Conservation (phyloP, 2,329 filamentous ascomycete species). For the Trichophyton equinum region DNA sequence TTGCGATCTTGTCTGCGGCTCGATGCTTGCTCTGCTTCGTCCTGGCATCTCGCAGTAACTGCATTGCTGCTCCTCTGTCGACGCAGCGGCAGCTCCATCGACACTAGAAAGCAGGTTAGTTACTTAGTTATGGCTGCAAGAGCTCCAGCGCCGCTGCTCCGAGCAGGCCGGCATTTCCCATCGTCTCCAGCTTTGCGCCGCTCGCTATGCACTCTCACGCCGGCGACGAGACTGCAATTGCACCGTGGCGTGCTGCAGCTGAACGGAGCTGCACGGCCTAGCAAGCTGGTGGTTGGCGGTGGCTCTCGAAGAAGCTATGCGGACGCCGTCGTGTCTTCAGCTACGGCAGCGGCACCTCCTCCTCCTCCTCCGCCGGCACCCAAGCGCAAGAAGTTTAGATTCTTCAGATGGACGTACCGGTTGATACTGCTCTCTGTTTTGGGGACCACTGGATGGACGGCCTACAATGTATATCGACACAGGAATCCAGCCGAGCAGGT, state of each 20-base stretch:
- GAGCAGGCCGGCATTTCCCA: conserved; percentile 8
- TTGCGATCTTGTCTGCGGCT: not conserved
- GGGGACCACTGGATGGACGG: conserved; percentile 56
- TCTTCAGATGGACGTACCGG: conserved; percentile 72
- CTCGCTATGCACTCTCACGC: not conserved
- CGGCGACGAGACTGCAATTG: conserved; percentile 9
- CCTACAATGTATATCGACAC: conserved; percentile 70
- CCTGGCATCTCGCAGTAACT: not conserved
- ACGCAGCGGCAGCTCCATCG: not conserved
- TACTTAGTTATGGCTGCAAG: not conserved
- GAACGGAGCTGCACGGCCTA: conserved; percentile 11
- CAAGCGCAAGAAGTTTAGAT: conserved; percentile 50
- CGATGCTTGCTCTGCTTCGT: not conserved
- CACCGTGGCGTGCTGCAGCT: not conserved
- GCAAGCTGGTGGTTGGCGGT: conserved; percentile 19
- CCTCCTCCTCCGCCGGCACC: conserved; percentile 22
- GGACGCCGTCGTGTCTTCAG: conserved; percentile 36
- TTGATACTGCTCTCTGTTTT: conserved; percentile 63
- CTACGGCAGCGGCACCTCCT: conserved; percentile 15
- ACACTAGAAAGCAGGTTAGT: too few relatives aligned
- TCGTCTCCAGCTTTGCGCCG: not conserved
- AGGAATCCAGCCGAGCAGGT: conserved; percentile 71
- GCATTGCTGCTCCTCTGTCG: conserved; percentile 1
- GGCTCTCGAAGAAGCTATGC: conserved; percentile 39
- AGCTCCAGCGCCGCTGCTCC: conserved; percentile 8